Evolutionary conservation across 2,329 filamentous ascomycete genomes (phyloP).

Genomic region (Alternaria sp.): DNA sequence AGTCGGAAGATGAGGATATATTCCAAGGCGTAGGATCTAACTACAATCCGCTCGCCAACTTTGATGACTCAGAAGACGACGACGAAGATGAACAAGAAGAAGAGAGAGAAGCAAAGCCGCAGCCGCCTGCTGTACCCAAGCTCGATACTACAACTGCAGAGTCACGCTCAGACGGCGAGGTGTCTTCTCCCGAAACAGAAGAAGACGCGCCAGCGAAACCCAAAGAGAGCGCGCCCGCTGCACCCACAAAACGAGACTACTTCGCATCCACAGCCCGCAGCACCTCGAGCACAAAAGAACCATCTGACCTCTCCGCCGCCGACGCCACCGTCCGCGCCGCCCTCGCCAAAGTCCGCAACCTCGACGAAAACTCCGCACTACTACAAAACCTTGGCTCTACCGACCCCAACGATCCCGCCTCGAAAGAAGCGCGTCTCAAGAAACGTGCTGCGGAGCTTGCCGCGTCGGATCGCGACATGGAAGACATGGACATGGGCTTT

Average conservation of each 20-base stretch:
- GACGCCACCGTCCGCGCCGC: constrained; percentile 85
- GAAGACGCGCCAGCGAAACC: constrained; percentile 12
- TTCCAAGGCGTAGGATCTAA: constrained; percentile 67
- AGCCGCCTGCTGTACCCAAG: constrained; percentile 2
- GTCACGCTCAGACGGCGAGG: not conserved
- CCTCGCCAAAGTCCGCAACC: constrained; percentile 75
- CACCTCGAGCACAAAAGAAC: constrained; percentile 29
- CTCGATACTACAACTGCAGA: not conserved
- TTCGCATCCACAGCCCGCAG: constrained; percentile 24
- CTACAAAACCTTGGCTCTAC: constrained; percentile 50
- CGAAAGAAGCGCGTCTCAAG: constrained; percentile 73
- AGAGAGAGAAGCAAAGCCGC: not conserved
- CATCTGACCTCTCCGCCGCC: constrained; percentile 55
- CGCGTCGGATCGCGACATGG: constrained; percentile 77
- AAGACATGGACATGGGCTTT: constrained; percentile 95
- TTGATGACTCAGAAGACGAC: constrained; percentile 58
- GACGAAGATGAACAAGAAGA: constrained; percentile 20
- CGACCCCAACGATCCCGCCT: constrained; percentile 46
- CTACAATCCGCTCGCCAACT: constrained; percentile 66
- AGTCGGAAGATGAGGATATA: constrained; percentile 66
- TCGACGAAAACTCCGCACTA: constrained; percentile 56
- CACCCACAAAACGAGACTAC: constrained; percentile 32
- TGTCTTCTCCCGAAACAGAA: constrained; percentile 6
- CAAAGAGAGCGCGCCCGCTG: constrained; percentile 4
- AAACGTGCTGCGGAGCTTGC: constrained; percentile 71